A percentile compares a stretch with the other conserved stretches of the same genome.
Conservation (phyloP, 768 basidiomycete species). For the Tylopilus rubrobrunneus region DNA sequence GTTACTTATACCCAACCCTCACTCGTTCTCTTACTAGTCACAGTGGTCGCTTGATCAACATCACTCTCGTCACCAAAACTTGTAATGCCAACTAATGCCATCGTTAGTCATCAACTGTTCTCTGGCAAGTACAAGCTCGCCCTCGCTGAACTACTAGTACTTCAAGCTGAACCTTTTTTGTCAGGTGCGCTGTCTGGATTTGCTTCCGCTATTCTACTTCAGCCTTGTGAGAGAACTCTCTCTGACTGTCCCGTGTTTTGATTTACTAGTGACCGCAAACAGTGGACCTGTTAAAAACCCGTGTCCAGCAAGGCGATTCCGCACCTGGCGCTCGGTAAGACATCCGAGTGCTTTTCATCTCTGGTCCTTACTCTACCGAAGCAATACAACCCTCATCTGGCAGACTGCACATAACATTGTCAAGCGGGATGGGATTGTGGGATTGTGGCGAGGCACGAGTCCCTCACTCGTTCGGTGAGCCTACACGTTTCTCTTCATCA, state of each 20-base stretch:
- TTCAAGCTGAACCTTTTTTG: background rate
- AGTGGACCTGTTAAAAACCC: constrained; percentile 93
- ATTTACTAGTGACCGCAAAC: background rate
- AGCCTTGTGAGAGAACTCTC: constrained; percentile 55
- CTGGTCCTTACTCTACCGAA: constrained; percentile 10
- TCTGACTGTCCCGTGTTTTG: background rate
- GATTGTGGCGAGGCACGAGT: constrained; percentile 86
- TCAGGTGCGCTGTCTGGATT: constrained; percentile 78
- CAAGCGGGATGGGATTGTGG: constrained; percentile 55
- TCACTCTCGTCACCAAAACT: background rate
- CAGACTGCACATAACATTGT: constrained; percentile 56
- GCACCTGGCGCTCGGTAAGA: constrained; percentile 36
- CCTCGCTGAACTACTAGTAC: background rate
- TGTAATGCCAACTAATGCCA: constrained; percentile 22
- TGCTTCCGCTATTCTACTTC: constrained; percentile 67
- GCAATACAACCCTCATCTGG: constrained; percentile 42
- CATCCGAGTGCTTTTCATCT: background rate
- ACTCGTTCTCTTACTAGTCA: too few species aligned
- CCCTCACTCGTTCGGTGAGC: constrained; percentile 71
- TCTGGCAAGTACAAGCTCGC: constrained; percentile 17
- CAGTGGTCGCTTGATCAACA: too few species aligned
- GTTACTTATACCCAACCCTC: too few species aligned
- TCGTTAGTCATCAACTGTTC: constrained; percentile 27
- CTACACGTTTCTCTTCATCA: background rate
- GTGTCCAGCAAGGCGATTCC: constrained; percentile 78